Base-by-base conservation (phyloP, 352 stramenopile genomes). In the Thraustochytrium sp. region DNA sequence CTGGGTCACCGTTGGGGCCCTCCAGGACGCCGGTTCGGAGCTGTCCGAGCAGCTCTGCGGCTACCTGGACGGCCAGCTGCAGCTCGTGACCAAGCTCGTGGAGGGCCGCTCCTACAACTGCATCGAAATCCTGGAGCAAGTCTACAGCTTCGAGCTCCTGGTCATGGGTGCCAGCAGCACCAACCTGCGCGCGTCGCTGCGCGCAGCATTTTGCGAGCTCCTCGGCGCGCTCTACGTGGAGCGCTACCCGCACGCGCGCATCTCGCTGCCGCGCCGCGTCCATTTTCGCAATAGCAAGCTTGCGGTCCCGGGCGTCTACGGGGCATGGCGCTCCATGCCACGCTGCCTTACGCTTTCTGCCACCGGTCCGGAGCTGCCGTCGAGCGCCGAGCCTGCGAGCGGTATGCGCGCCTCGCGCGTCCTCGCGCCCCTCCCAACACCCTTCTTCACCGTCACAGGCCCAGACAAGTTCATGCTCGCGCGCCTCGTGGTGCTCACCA, bases 21-120 rank as follows among this genome's bases (percentile, higher is more conserved):
- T 80, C 8, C 68, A 80, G 34, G 46, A 5, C 42, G 4, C 26
- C 26, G 16, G 23, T 5, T 23, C 26, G 8, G 21, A 29, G 23
- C 21, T 18, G 4, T 42, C 68, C 53, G 16, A 4, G 42, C 46
- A 80, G 42, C 31, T 80, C 2, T 80, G 48, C 37, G 31, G 11
- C 8, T 80, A 80, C 42, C 31, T 55, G 0, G 44, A 63, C 38
- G 68, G 68, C 3, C 42, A 55, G 68, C 53, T 80, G 13, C 16
- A 26, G n/a, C 9, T 80, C 5, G 13, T 80, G 31, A 53, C 46
- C 34, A 61, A 64, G 37, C 51, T 80, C 26, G 68, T 26, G 1
- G 68, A 80, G 34, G 68, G 68, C 0, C 48, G 68, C 23, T 55
- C 34, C 21, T 80, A 80, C 53, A 80, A 80, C 23, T 61, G 44